Base-by-base conservation (phyloP, 2,329 filamentous ascomycete species). In the Fusarium penzigii region DNA sequence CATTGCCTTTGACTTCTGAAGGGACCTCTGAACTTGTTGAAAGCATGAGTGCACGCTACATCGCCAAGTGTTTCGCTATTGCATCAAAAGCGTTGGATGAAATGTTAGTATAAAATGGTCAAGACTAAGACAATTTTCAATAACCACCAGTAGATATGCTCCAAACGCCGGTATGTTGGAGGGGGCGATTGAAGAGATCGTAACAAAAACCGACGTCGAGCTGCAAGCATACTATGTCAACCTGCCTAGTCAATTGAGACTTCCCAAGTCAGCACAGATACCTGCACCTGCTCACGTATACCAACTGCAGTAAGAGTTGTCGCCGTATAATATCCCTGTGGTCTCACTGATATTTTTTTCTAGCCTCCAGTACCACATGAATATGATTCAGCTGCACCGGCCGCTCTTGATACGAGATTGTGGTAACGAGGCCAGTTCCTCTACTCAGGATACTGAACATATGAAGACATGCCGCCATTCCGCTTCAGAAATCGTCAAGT, bases 341-440 rank as follows among this genome's bases (percentile, higher is more conserved):
- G 9, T 39, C 7, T 25, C 12, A 10, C 36, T 39, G n/a, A 39
- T 9, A 5, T 5, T 13, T 4, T 39, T 2, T 9, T 14, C 3
- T 11, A 66, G 64, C 25, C 45, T 66, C 3, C 61, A 65, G 12
- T 66, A 61, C 9, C 58, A 65, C 4, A 52, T 57, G 10, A 49
- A 54, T 7, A 17, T 58, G 1, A 62, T 64, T 16, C 54, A 65
- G 1, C 17, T 65, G 3, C 63, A 65, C 17, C 48, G 60, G 9
- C 63, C 64, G 0, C 20, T 66, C 3, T 17, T 60, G 29, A 42
- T 36, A 29, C 39, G 42, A 20, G 40, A 46, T 11, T 9, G 17
- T 11, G 45, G 29, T 20, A 2, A 7, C 3, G 16, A 40, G 7
- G 5, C 7, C 5, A 10, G 6, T 2, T 16, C n/a, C 29, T 14